Evolutionary conservation across 1,284 basidiomycete genomes (phyloP).

Genomic region (Vanrija sp.): DNA sequence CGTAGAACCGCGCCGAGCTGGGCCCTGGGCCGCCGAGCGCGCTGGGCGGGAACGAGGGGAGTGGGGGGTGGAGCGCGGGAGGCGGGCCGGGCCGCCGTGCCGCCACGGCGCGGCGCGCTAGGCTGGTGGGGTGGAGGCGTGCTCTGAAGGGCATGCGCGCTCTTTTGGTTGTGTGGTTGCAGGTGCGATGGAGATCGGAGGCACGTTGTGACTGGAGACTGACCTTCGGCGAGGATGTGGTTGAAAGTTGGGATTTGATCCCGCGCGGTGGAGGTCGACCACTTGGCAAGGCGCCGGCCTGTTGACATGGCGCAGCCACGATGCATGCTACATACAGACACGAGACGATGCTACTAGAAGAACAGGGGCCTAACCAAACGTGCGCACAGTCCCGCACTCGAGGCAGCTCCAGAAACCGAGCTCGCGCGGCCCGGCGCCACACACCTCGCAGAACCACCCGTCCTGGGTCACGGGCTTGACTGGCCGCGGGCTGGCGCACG

Average conservation of each 20-base stretch:
- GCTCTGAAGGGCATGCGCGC: conserved; percentile 26
- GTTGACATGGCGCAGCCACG: too few relatives aligned
- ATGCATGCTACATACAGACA: neutral
- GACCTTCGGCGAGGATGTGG: neutral
- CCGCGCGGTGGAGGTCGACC: neutral
- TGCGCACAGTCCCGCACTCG: conserved; percentile 65
- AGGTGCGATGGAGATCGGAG: neutral
- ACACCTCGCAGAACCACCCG: conserved; percentile 67
- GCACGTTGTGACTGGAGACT: too few relatives aligned
- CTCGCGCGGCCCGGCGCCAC: conserved; percentile 60
- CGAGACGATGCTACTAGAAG: neutral
- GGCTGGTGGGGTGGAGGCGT: conserved; percentile 19
- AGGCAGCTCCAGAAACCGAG: conserved; percentile 69
- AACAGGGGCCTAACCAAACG: conserved; percentile 29
- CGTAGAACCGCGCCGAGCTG: conserved; percentile 1
- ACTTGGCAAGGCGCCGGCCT: too few relatives aligned
- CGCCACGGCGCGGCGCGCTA: conserved; percentile 14
- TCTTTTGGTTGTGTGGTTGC: neutral
- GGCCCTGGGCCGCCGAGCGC: conserved; percentile 1
- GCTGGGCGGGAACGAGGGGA: conserved; percentile 10
- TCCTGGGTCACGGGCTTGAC: conserved; percentile 19
- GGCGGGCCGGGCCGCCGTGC: neutral
- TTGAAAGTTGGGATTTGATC: neutral
- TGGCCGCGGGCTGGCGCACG: conserved; percentile 59
- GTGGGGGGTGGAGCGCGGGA: conserved; percentile 1